phyloP scores from a whole-genome alignment of 768 basidiomycete genomes.

The Peribolospora kevripleyi region DNA sequence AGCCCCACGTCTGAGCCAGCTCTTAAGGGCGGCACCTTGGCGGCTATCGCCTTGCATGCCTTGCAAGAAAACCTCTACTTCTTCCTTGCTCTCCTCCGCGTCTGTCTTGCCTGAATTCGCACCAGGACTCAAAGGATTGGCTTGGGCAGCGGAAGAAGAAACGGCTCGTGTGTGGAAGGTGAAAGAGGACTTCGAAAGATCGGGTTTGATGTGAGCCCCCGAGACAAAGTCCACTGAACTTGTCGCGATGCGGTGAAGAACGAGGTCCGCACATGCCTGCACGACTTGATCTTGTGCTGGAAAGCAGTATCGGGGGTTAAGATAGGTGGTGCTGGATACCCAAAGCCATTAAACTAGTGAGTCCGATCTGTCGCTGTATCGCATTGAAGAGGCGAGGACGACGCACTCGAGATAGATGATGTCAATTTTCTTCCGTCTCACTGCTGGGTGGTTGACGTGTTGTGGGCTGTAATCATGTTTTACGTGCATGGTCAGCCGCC shows the following conservation, averaged over 20 bases:
- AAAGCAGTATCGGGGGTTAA: slow-evolving; percentile 48
- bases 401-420: slow-evolving; percentile 54
- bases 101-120: background rate
- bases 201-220: background rate
- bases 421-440: slow-evolving; percentile 60
- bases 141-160: no score
- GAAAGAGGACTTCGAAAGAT: background rate
- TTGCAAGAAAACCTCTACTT: background rate
- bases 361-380: slow-evolving; percentile 32
- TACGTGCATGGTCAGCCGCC: no score
- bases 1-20: background rate
- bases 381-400: slow-evolving; percentile 22
- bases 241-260: slow-evolving; percentile 8
- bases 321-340: slow-evolving; percentile 1
- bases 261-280: slow-evolving; percentile 63
- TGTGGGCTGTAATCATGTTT: slow-evolving; percentile 24
- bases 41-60: background rate
- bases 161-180: no score
- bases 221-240: background rate
- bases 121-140: no score
- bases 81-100: background rate
- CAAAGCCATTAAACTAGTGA: background rate
- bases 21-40: no score
- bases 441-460: slow-evolving; percentile 59
- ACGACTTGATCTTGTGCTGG: slow-evolving; percentile 88